Percentiles rank a stretch among this genome's conserved stretches.
Conservation (phyloP, 2,329 filamentous ascomycete species). For the Berkeleyomyces basicola region DNA sequence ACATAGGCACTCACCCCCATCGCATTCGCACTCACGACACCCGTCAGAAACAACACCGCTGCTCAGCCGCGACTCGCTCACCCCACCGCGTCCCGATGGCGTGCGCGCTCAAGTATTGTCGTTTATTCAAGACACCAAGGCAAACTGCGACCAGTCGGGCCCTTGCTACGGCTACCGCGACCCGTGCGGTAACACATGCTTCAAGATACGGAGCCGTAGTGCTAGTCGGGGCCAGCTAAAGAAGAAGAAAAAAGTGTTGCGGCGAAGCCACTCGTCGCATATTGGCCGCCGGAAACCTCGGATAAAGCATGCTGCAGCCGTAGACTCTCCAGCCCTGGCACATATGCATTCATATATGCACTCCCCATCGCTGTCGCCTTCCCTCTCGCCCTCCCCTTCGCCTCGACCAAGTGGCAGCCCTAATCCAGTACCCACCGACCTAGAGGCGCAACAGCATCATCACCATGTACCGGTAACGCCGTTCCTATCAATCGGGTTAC, state of each 20-base stretch:
- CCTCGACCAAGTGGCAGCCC: conserved; percentile 1
- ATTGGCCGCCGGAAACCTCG: neutral
- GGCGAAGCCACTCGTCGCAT: neutral
- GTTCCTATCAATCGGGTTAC: conserved; percentile 86
- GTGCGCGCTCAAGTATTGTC: conserved; percentile 42
- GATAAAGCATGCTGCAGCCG: neutral
- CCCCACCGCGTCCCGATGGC: conserved; percentile 22
- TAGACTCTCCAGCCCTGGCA: neutral
- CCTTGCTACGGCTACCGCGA: conserved; percentile 49
- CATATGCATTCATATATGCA: neutral
- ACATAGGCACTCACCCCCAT: neutral
- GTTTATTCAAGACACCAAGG: conserved; percentile 48
- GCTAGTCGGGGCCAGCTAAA: neutral
- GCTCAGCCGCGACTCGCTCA: conserved; percentile 27
- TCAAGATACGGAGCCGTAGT: conserved; percentile 29
- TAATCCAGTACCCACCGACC: conserved; percentile 17
- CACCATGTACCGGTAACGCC: conserved; percentile 92
- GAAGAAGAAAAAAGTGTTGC: neutral
- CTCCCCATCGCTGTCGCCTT: neutral
- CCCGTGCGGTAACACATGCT: conserved; percentile 49
- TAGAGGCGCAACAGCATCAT: conserved; percentile 48
- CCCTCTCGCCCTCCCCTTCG: neutral
- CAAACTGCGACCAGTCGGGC: conserved; percentile 43
- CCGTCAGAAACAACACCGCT: conserved; percentile 1
- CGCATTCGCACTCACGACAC: no score